Evolutionary conservation across 2,329 filamentous ascomycete genomes (phyloP).

Genomic region (Aspergillus versicolor): DNA sequence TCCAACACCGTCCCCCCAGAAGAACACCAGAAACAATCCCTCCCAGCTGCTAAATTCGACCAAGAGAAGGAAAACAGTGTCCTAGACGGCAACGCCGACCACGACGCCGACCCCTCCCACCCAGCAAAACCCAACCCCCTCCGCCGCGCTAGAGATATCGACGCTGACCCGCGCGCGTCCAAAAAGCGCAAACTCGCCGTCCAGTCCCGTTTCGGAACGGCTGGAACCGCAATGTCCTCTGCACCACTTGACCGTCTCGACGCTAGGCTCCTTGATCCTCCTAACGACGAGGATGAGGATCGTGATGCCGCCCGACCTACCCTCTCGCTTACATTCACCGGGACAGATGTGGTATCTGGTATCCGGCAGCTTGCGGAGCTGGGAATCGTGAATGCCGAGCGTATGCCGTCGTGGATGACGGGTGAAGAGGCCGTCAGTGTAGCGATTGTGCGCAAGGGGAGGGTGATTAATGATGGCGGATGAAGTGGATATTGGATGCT

Average conservation of each 20-base stretch:
- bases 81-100: conserved; percentile 6
- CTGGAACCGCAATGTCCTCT: conserved; percentile 39
- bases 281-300: conserved; percentile 9
- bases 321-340: conserved; percentile 64
- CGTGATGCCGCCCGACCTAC: conserved; percentile 20
- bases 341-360: conserved; percentile 77
- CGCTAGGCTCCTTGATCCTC: conserved; percentile 49
- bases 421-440: conserved; percentile 79
- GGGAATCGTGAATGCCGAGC: conserved; percentile 68
- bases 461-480: conserved; percentile 21
- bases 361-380: conserved; percentile 74
- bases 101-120: background rate
- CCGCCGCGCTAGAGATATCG: background rate
- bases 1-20: conserved; percentile 33
- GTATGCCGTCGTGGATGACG: conserved; percentile 88
- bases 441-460: conserved; percentile 65
- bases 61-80: conserved; percentile 16
- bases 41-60: background rate
- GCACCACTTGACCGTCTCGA: conserved; percentile 49
- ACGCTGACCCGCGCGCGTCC: conserved; percentile 24
- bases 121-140: background rate
- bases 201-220: conserved; percentile 68
- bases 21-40: conserved; percentile 25
- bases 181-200: conserved; percentile 65
- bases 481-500: background rate